These are phyloP conservation scores for Ascochyta pisi DNA, from an alignment of 2,329 filamentous ascomycete genomes.

Conservation along the genomic window DNA sequence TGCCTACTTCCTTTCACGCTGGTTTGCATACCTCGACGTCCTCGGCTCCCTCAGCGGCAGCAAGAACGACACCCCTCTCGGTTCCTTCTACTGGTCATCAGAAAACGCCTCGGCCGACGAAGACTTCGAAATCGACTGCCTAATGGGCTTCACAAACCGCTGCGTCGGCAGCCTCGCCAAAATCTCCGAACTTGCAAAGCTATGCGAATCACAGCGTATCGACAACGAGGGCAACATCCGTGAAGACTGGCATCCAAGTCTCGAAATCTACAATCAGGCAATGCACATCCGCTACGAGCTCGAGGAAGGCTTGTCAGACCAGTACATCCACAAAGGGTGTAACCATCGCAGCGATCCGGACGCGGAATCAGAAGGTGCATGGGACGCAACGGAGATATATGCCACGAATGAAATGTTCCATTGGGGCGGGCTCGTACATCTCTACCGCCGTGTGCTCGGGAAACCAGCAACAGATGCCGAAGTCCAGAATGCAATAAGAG, in stretches of 20 bases:
- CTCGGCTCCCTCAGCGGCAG: conserved; percentile 73
- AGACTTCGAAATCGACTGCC: conserved; percentile 77
- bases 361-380: conserved; percentile 52
- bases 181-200: conserved; percentile 73
- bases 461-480: conserved; percentile 63
- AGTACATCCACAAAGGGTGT: conserved; percentile 50
- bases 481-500: conserved; percentile 68
- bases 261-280: conserved; percentile 63
- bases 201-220: conserved; percentile 71
- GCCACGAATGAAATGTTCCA: conserved; percentile 82
- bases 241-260: conserved; percentile 64
- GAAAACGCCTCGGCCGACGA: conserved; percentile 61
- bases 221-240: conserved; percentile 59
- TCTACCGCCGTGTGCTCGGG: conserved; percentile 75
- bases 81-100: conserved; percentile 51
- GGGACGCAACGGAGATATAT: conserved; percentile 69
- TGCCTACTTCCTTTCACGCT: conserved; percentile 77
- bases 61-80: conserved; percentile 53
- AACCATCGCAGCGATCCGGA: conserved; percentile 47
- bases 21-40: conserved; percentile 85
- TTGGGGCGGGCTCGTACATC: conserved; percentile 77
- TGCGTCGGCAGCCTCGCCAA: conserved; percentile 74
- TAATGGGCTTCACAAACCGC: conserved; percentile 77
- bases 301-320: conserved; percentile 57
- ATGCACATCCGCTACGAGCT: conserved; percentile 67